A percentile compares a stretch with the other conserved stretches of the same genome.
Evolutionary conservation across 805 yeast genomes (phyloP).

Genomic region (Komagataella ulmi): DNA sequence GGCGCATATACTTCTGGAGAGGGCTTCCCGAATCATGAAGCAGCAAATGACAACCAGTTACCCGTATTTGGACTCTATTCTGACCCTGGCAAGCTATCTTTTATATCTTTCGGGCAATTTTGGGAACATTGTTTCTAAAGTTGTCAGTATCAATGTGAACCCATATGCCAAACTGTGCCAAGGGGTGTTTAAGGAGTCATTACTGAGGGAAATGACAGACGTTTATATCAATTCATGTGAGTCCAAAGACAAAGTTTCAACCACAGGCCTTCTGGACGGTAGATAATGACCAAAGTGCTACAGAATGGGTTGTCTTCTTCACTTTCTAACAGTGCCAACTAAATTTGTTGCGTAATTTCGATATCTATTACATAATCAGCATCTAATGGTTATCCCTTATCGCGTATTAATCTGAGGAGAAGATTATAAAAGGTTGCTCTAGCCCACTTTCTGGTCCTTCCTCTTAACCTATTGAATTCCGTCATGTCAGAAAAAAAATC

Average conservation of each 20-base stretch:
- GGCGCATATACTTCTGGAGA: neutral
- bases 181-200: neutral
- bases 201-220: neutral
- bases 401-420: neutral
- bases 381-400: neutral
- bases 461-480: conserved; percentile 3
- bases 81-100: neutral
- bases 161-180: neutral
- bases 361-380: neutral
- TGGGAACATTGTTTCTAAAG: neutral
- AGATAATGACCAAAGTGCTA: neutral
- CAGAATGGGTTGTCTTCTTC: neutral
- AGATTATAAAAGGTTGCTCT: neutral
- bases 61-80: neutral
- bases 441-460: neutral
- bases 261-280: neutral
- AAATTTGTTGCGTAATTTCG: neutral
- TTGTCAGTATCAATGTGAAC: neutral
- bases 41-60: neutral
- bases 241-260: neutral
- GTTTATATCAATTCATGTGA: neutral
- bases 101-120: neutral
- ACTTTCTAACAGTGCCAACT: neutral
- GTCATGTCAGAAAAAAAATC: conserved; percentile 14
- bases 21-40: neutral